Conservation (phyloP, 176 grass and related monocot species). For the Saccharum spontaneum region DNA sequence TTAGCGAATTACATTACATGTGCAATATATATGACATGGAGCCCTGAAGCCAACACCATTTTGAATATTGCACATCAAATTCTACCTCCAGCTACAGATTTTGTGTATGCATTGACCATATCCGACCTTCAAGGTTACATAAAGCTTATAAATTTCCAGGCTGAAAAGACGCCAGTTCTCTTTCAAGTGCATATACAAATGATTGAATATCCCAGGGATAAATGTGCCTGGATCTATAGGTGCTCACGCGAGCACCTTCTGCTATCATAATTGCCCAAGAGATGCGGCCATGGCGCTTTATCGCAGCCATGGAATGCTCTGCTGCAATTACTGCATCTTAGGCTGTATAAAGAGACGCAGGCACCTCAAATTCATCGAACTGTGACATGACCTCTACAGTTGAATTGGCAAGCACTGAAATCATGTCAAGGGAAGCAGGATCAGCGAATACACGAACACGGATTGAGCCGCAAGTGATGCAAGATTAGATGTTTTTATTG, state of each 20-base stretch:
- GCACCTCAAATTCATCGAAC: neutral
- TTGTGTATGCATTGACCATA: neutral
- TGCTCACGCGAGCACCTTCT: neutral
- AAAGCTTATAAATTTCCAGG: neutral
- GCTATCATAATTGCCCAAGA: neutral
- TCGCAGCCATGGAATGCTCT: neutral
- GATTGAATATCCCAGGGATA: neutral
- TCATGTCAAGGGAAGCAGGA: neutral
- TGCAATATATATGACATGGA: no score
- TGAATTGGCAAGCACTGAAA: slow-evolving; percentile 43
- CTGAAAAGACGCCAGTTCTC: neutral
- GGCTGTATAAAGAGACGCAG: slow-evolving; percentile 17
- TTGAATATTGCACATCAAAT: neutral
- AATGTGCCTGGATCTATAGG: neutral
- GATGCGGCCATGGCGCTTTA: neutral
- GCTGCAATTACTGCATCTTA: neutral
- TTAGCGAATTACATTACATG: no score
- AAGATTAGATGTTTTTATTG: neutral
- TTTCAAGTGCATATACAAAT: slow-evolving; percentile 21
- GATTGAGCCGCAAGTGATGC: neutral
- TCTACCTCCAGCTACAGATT: neutral
- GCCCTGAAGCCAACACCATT: neutral
- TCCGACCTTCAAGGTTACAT: neutral
- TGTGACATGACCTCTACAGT: slow-evolving; percentile 34
- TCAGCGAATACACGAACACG: neutral